Evolutionary conservation across 2,329 filamentous ascomycete species (phyloP).

Genomic region (Neurospora sp.): DNA sequence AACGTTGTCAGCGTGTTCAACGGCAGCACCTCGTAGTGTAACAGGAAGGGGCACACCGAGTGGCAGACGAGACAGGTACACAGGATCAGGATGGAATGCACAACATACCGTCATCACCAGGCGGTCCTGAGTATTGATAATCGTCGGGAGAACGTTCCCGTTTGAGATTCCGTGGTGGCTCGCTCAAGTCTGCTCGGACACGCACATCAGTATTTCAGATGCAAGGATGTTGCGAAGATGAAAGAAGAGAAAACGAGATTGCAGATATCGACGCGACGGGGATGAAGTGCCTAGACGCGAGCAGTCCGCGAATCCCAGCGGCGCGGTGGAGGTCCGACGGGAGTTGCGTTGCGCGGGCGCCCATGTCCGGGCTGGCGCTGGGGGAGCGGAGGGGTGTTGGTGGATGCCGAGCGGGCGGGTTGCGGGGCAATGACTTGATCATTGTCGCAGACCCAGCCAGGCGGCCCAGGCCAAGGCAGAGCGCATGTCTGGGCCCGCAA

Average conservation of each 20-base stretch:
- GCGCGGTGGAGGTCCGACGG: background rate
- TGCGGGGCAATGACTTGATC: background rate
- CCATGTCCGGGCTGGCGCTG: background rate
- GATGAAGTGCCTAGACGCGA: background rate
- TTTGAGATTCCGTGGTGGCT: slow-evolving; percentile 57
- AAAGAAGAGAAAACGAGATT: slow-evolving; percentile 1
- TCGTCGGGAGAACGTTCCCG: slow-evolving; percentile 67
- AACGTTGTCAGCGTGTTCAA: slow-evolving; percentile 20
- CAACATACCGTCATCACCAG: slow-evolving; percentile 67
- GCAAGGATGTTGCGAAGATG: background rate
- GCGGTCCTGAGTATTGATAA: slow-evolving; percentile 44
- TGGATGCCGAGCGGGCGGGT: background rate
- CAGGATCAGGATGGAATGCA: slow-evolving; percentile 24
- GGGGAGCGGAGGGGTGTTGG: background rate
- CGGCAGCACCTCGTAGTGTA: slow-evolving; percentile 22
- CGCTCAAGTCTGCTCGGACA: slow-evolving; percentile 37
- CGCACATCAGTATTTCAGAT: slow-evolving; percentile 20
- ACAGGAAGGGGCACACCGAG: slow-evolving; percentile 20
- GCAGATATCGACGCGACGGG: slow-evolving; percentile 1
- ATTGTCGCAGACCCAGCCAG: background rate
- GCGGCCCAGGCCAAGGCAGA: background rate
- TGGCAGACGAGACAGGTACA: slow-evolving; percentile 26
- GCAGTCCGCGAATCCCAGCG: background rate
- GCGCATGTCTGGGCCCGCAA: background rate
- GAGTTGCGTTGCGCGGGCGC: background rate